Evolutionary conservation across 2,329 filamentous ascomycete genomes (phyloP), one percentile per base, ranked within the genome.

Genomic region (Cladosporium sp.): DNA sequence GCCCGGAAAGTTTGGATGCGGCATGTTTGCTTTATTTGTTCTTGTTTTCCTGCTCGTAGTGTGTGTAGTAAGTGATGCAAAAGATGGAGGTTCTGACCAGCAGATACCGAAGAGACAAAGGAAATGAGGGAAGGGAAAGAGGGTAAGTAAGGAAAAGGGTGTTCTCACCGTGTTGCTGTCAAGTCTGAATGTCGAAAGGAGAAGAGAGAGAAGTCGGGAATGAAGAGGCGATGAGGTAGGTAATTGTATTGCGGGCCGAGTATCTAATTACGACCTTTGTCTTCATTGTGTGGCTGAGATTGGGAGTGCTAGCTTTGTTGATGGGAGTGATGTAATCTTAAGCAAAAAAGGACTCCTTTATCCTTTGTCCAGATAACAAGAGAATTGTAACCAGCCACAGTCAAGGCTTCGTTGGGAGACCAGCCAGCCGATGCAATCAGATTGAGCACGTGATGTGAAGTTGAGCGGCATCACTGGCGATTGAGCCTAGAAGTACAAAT

Each of bases 21-120:
- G 3, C 10, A 8, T n/a, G 12, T 36, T 45, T 28, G n/a, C 13
- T 54, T 17, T 22, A n/a, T 42, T 20, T 15, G n/a, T 32, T 44
- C 0, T 32, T 54, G 25, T 7, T 40, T n/a, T 52, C 24, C 49
- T 40, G 49, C 49, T 19, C 20, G 35, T 24, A 20, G 25, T 15
- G 25, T 54, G 39, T 15, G 22, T 25, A 50, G 34, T 37, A 17
- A 50, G 25, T 35, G 17, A 28, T 22, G 17, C 20, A 15, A 20
- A 34, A 9, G 13, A 32, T n/a, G 24, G 24, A 25, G 35, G 32
- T 55, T 55, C 51, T 55, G 51, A 45, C 51, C 51, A 55, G 51
- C 51, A 55, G 51, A 55, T 25, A 55, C 51, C 51, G 51, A 55
- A 55, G 51, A 37, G 51, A 55, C 34, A 47, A 36, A 37, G 40